These are phyloP conservation scores for Acanthamoeba divionensis DNA, from an alignment of 208 protist genomes.

Conservation along the genomic window DNA sequence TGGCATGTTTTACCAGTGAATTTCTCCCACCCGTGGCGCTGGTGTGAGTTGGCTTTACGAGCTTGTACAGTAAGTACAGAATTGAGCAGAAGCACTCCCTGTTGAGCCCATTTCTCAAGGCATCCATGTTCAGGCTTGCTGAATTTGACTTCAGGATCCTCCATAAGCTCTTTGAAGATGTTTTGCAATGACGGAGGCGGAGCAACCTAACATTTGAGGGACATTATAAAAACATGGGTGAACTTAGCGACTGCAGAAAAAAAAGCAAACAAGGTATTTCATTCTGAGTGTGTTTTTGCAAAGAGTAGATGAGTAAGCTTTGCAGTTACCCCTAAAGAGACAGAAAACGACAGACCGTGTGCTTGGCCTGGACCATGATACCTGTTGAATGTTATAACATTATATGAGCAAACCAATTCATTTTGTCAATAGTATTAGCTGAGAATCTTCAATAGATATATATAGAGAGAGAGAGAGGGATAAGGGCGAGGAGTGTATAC, in stretches of 20 bases:
- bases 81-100: slow-evolving; percentile 96
- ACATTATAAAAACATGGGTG: slow-evolving; percentile 64
- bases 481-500: slow-evolving; percentile 79
- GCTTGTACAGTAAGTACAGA: slow-evolving; percentile 92
- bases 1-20: slow-evolving; percentile 87
- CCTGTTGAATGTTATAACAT: no score
- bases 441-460: not conserved
- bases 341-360: slow-evolving; percentile 95
- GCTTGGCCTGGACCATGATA: slow-evolving; percentile 85
- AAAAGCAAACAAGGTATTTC: no score
- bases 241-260: no score
- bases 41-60: slow-evolving; percentile 91
- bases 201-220: not conserved
- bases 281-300: no score
- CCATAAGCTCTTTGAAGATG: slow-evolving; percentile 45
- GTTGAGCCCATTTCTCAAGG: slow-evolving; percentile 89
- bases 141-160: slow-evolving; percentile 29
- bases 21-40: slow-evolving; percentile 88
- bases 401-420: slow-evolving; percentile 39
- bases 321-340: slow-evolving; percentile 84
- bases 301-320: no score
- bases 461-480: not conserved
- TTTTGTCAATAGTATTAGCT: no score
- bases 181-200: slow-evolving; percentile 9
- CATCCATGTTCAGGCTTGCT: not conserved